Conservation (phyloP, 352 stramenopile genomes). For the Globisporangium paddicum region DNA sequence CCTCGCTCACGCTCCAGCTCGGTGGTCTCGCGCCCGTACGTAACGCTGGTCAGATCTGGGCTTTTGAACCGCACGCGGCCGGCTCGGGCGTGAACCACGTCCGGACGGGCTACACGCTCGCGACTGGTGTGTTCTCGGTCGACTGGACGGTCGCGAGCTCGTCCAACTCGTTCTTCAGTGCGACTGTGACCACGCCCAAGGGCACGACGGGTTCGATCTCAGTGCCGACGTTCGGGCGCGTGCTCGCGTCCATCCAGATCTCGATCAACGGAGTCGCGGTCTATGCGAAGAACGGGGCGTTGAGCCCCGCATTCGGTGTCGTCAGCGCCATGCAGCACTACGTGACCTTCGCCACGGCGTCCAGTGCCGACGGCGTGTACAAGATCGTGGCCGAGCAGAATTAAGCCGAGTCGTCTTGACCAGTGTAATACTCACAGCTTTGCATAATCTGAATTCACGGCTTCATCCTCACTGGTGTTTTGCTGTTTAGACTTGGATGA, state of each 20-base stretch:
- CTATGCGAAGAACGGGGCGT: not conserved
- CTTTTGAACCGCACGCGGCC: not conserved
- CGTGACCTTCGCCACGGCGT: not conserved
- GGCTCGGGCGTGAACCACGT: not conserved
- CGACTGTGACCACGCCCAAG: not conserved
- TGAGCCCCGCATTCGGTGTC: not conserved
- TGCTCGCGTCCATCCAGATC: not conserved
- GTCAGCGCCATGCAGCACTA: not conserved
- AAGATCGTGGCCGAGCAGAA: not conserved
- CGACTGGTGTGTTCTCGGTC: not conserved
- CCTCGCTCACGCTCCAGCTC: not conserved
- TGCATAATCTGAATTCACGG: not conserved
- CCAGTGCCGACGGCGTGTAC: not conserved
- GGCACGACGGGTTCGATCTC: not conserved
- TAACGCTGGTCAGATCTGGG: not conserved
- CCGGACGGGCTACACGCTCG: not conserved
- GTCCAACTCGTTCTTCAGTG: not conserved
- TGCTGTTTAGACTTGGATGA: not conserved
- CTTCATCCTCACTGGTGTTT: too few relatives aligned
- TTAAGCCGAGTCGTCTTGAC: not conserved
- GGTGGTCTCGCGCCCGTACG: not conserved
- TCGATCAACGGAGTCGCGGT: not conserved
- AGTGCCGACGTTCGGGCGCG: not conserved
- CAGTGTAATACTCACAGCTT: not conserved
- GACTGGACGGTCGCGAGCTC: not conserved